Evolutionary conservation across 2,329 filamentous ascomycete species (phyloP).

Genomic region (Exophiala sideris): DNA sequence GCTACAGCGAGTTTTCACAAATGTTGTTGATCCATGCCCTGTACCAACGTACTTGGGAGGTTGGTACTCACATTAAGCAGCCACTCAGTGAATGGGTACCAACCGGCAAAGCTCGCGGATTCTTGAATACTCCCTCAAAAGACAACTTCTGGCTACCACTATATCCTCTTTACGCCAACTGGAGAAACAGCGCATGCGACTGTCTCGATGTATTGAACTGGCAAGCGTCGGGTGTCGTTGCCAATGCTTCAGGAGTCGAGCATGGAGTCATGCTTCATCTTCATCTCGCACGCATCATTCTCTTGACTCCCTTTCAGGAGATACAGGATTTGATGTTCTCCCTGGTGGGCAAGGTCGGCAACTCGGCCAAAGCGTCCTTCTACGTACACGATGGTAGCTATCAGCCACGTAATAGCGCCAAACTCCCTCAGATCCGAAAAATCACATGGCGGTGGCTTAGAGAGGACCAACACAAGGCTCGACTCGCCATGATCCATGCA

Average conservation of each 20-base stretch:
- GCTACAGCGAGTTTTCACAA: conserved; percentile 49
- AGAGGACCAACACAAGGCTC: conserved; percentile 55
- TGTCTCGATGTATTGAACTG: conserved; percentile 57
- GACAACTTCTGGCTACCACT: conserved; percentile 47
- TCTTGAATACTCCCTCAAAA: conserved; percentile 34
- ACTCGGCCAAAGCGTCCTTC: conserved; percentile 22
- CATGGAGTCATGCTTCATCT: conserved; percentile 56
- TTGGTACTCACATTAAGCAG: conserved; percentile 44
- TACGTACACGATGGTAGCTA: conserved; percentile 27
- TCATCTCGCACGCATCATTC: conserved; percentile 52
- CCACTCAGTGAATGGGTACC: conserved; percentile 47
- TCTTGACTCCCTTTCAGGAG: conserved; percentile 49
- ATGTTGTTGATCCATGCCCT: conserved; percentile 51
- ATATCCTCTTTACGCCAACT: conserved; percentile 47
- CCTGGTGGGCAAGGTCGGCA: conserved; percentile 22
- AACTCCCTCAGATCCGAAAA: conserved; percentile 28
- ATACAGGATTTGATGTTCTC: conserved; percentile 38
- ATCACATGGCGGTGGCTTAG: conserved; percentile 49
- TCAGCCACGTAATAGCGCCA: conserved; percentile 22
- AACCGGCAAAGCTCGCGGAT: conserved; percentile 39
- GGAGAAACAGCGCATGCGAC: conserved; percentile 43
- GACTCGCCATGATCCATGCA: conserved; percentile 55
- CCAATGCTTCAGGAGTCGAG: conserved; percentile 49
- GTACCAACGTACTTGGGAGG: conserved; percentile 50
- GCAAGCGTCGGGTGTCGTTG: conserved; percentile 53